Evolutionary conservation across 768 basidiomycete species (phyloP), one percentile per base, ranked within the genome.

Genomic region (Ramaria sp.): DNA sequence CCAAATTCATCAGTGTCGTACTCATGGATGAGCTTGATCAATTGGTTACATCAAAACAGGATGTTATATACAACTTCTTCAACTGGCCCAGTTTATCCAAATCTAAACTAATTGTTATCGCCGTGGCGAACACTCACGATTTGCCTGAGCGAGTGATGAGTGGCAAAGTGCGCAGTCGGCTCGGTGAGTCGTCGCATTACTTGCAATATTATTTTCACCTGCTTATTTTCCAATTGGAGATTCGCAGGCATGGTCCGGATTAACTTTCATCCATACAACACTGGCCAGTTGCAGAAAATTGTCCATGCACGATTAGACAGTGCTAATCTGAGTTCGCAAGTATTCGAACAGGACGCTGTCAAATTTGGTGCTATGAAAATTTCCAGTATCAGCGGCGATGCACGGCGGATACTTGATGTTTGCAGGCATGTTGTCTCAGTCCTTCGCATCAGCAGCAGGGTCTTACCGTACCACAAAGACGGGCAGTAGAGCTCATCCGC

Each of bases 11-110:
- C 45, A 97, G 93, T 57, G 88, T 98, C 4, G 93, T 98, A 4
- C 75, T 99, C 15, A 98, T 99, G 91, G 95, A 99, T 68, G 96
- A 99, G 70, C 78, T 99, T 4, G 96, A 99, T 70, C 96, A 98
- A 68, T 78, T 99, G 30, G 83, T 98, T 63, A 98, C 95, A 1
- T 75, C 87, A 17, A 96, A 96, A 67, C 95, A 99, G 68, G 95
- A 99, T 58, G 95, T 99, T 10, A 88, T 99, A 20, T 99, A 99
- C 71, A 97, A 97, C 66, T 98, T 99, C 71, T 98, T 98, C 78
- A 98, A 99, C 67, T 99, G 96, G 95, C 96, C 96, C 1, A 95
- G 93, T 3, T 74, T 96, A 51, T 77, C 80, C 0, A 84, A 83
- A 19, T 93, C 91, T 58, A 90, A 88, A 68, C 78, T 99, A 5